Evolutionary conservation across 202 grass and related monocot species (phyloP), one percentile per base, ranked within the genome.

Genomic region (Miscanthus sacchariflorus): DNA sequence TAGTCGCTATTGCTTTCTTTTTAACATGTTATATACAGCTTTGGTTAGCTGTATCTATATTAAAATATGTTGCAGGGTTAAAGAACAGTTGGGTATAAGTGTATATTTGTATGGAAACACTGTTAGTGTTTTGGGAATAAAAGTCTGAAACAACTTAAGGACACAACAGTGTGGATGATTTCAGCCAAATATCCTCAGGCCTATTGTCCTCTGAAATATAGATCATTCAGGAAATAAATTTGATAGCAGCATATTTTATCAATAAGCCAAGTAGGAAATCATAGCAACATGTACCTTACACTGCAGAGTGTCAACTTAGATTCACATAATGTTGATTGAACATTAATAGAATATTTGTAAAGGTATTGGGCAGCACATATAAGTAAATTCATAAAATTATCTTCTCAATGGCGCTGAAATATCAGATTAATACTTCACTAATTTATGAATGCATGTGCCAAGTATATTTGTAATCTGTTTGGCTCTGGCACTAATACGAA

Each of bases 251-350:
- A 73, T 9, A 43, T 19, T 81, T 23, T 38, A 35, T 56, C 23
- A 74, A 87, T 24, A 1, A 6, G 5, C 14, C 21, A 23, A 38
- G 23, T 24, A 67, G 35, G 25, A 78, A 66, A 65, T 12, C 7
- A 46, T 74, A 5, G 10, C 4, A 74, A 61, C 36, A 77, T 77
- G 63, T 18, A 76, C 6, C 2, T 52, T 50, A 18, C 1, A 23
- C 13, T 61, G 33, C 38, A 24, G 42, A 79, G 52, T 67, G 30
- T 9, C 75, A 84, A 77, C 39, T 78, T 83, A 83, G 21, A 63
- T 30, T 19, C 12, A 72, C 68, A 49, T 7, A 52, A 66, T 40
- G 68, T 43, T 56, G 21, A 65, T 15, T 35, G 38, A 7, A 23
- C 75, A 44, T 9, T 10, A 15, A 5, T 74, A 24, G 3, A 74